phyloP scores from a whole-genome alignment of 306 rosid species.

The Prosopis cineraria region DNA sequence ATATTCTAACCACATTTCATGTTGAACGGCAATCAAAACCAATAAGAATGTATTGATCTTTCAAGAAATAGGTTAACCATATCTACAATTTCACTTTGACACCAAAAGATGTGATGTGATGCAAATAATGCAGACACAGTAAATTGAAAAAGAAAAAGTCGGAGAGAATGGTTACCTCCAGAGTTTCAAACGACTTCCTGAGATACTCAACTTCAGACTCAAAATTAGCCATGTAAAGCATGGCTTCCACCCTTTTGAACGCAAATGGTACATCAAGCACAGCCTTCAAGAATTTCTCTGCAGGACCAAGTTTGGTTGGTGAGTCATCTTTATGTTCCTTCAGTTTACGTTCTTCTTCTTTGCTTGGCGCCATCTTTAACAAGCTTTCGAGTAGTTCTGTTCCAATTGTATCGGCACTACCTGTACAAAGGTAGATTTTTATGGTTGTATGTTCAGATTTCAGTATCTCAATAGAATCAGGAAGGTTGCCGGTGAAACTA shows the following conservation, averaged over 20 bases:
- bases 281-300: slow-evolving; percentile 90
- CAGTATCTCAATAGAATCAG: too few species aligned
- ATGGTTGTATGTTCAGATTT: slow-evolving; percentile 7
- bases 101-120: neutral
- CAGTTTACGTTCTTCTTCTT: slow-evolving; percentile 88
- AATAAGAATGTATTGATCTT: neutral
- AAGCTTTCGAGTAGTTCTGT: slow-evolving; percentile 84
- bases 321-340: slow-evolving; percentile 78
- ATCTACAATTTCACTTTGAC: neutral
- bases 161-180: slow-evolving; percentile 59
- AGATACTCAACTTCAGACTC: slow-evolving; percentile 91
- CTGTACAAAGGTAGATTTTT: slow-evolving; percentile 44
- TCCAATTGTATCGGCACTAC: slow-evolving; percentile 85
- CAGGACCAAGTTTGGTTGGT: slow-evolving; percentile 76
- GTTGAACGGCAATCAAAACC: neutral
- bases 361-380: slow-evolving; percentile 94
- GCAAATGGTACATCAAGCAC: slow-evolving; percentile 87
- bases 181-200: slow-evolving; percentile 68
- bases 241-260: slow-evolving; percentile 79
- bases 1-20: neutral
- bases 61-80: neutral
- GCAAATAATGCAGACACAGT: neutral
- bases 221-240: slow-evolving; percentile 90
- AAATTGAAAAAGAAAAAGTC: neutral
- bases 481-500: too few species aligned